Base-by-base conservation (phyloP, 179 eudicot genomes). In the Nepenthes alata region DNA sequence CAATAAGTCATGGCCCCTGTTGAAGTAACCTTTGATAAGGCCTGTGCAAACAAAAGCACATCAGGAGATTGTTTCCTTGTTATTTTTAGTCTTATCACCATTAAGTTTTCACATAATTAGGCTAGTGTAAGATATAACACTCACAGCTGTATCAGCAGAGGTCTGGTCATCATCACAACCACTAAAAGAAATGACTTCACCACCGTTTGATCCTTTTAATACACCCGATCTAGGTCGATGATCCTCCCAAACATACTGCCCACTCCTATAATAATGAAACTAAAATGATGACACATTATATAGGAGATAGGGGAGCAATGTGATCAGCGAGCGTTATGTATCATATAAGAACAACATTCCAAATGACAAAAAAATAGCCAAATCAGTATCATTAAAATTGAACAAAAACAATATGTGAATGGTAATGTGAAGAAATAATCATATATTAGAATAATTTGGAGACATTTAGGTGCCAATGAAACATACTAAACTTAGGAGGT, bases 1-100 rank as follows among this genome's bases (percentile, higher is more conserved):
- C 94, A 83, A 75, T 75, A 89, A 25, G 98, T 93, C 98, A 93
- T 93, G 39, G 95, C 95, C 67, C 98, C 98, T 3, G 97, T 93
- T 64, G 97, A 85, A 16, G 98, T 85, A 67, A 83, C 65, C 68
- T 85, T 80, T 39, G 98, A 93, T 36, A 89, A 72, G 62, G 96
- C 95, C 98, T 93, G 83, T 64, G 37, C 68, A 66, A 59, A 69
- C 38, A 61, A 62, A 61, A 55, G 11, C 41, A 60, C 25, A 61
- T 60, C 7, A 62, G 59, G 61, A 44, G 2, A 60, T 55, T 53
- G 25, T 55, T 34, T 25, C 9, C 11, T 11, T 25, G 5, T 50
- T 56, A 74, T 81, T 16, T 56, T 37, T 37, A 34, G 8, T 56
- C 7, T 3, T 9, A 16, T 8, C 6, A 55, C 8, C 35, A 52